Conservation (phyloP, 106 monocot genomes). For the Dioscorea dumetorum region DNA sequence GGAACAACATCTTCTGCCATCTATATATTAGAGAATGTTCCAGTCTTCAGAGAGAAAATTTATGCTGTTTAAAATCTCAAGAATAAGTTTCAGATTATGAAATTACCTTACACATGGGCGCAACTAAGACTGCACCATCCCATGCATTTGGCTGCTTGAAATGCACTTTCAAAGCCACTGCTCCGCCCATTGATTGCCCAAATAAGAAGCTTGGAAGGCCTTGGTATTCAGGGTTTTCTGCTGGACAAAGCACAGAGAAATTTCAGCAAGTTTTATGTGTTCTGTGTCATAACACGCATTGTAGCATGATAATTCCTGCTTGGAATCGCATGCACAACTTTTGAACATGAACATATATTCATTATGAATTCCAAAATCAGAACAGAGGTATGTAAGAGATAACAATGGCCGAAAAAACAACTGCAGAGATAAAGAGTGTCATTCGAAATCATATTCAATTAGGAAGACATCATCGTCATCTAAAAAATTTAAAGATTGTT, state of each 20-base stretch:
- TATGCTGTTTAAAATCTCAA: background rate
- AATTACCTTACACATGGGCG: slow-evolving; percentile 95
- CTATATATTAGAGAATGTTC: slow-evolving; percentile 14
- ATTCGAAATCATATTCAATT: too few species aligned
- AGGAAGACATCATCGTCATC: too few species aligned
- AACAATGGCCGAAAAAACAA: background rate
- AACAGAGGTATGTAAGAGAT: background rate
- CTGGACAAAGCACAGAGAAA: slow-evolving; percentile 11
- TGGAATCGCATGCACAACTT: too few species aligned
- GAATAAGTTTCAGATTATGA: background rate
- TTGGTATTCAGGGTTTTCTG: slow-evolving; percentile 68
- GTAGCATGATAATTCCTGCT: too few species aligned
- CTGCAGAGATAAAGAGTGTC: background rate
- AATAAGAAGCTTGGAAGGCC: slow-evolving; percentile 77
- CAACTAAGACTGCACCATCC: slow-evolving; percentile 89
- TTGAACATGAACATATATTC: too few species aligned
- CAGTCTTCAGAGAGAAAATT: background rate
- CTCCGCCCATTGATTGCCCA: slow-evolving; percentile 97
- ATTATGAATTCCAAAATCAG: too few species aligned
- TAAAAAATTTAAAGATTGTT: background rate
- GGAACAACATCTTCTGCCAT: slow-evolving; percentile 48
- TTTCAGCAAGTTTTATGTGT: too few species aligned
- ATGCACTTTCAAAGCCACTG: slow-evolving; percentile 86
- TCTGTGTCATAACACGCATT: too few species aligned
- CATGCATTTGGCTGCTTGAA: slow-evolving; percentile 63